Base-by-base conservation (phyloP, 768 basidiomycete species). In the Tricholoma furcatifolium region DNA sequence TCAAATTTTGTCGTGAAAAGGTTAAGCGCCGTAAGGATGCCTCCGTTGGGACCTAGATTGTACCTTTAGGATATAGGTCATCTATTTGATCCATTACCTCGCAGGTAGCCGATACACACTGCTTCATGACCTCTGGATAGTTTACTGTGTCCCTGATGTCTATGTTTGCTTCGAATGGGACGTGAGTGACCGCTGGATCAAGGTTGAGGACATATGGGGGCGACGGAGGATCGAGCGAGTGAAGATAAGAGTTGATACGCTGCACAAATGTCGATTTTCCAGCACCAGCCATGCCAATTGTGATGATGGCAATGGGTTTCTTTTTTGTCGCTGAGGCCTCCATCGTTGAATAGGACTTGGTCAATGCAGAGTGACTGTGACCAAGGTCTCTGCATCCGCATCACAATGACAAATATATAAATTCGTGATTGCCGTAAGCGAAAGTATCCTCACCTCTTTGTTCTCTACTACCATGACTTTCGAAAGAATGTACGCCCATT, bases 1-100 rank as follows among this genome's bases (percentile, higher is more conserved):
- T 99, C 97, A 60, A 99, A 95, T 69, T 98, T 99, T 10, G 97
- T 99, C 34, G 97, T 97, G 70, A 99, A 99, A 54, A 99, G 69
- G 67, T 99, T 99, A 64, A 99, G 79, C 1, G 96, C 91, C 20
- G 97, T 99, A 67, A 99, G 69, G 60, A 99, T 99, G 21, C 94
- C 97, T 24, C 97, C 97, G 67, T 98, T 99, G 1, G 97, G 97
- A 4, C 97, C 97, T 51, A 99, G 77, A 69, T 98, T 98, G 73
- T 99, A 99, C 74, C 94, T 97, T 74, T 46, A 36, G 36, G n/a
- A 14, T 51, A 27, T 24, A 42, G 30, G 43, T 54, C 24, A 56
- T 51, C 56, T 35, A 59, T 43, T 49, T 53, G 53, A 35, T 55
- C 58, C 53, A 46, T 60, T 61, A 62, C 47, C 42, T 49, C 46